Conservation (phyloP, 306 rosid species). For the Glycine soja region DNA sequence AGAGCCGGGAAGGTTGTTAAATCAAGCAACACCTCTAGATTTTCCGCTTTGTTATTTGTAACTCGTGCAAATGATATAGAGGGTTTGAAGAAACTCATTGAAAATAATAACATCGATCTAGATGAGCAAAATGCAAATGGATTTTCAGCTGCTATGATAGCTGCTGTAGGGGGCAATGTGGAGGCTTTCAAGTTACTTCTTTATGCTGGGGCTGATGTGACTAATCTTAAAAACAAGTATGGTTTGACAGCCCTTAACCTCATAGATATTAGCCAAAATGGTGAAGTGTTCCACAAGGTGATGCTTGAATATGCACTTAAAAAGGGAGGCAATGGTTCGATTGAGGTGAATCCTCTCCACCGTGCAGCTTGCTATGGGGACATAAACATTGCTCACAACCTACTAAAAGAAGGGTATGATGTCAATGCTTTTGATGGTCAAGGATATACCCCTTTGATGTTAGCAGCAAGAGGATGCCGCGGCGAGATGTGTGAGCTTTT, state of each 20-base stretch:
- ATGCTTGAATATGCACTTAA: slow-evolving; percentile 52
- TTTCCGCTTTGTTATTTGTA: slow-evolving; percentile 57
- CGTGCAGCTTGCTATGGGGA: slow-evolving; percentile 55
- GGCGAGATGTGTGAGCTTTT: slow-evolving; percentile 56
- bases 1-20: slow-evolving; percentile 45
- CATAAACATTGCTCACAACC: slow-evolving; percentile 36
- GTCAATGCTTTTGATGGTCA: slow-evolving; percentile 54
- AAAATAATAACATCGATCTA: slow-evolving; percentile 43
- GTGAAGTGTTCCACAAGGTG: slow-evolving; percentile 52
- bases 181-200: slow-evolving; percentile 64
- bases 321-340: slow-evolving; percentile 17
- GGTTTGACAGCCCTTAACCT: slow-evolving; percentile 60
- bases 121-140: slow-evolving; percentile 68
- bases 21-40: slow-evolving; percentile 56
- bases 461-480: slow-evolving; percentile 65
- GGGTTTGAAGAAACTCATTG: slow-evolving; percentile 59
- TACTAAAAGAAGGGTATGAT: slow-evolving; percentile 51
- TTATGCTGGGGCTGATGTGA: slow-evolving; percentile 61
- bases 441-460: slow-evolving; percentile 68
- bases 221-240: slow-evolving; percentile 51
- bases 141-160: slow-evolving; percentile 68
- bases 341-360: slow-evolving; percentile 55
- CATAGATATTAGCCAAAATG: slow-evolving; percentile 46
- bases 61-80: slow-evolving; percentile 53
- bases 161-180: slow-evolving; percentile 50